phyloP scores from a whole-genome alignment of 768 basidiomycete species.

The Gelatoporia subvermispora region DNA sequence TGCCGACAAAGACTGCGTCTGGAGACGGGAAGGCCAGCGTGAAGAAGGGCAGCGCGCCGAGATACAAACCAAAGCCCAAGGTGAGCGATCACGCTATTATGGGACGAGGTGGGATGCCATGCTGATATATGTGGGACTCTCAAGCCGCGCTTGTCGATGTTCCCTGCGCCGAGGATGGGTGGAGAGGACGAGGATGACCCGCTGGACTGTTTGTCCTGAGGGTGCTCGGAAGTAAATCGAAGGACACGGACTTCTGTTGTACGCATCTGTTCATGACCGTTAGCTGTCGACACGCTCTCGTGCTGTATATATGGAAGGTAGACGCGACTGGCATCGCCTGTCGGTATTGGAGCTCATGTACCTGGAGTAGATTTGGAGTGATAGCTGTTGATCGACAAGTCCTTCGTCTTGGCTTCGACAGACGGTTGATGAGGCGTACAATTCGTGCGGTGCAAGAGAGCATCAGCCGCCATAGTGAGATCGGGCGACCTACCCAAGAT shows the following conservation, averaged over 20 bases:
- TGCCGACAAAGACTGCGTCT: not conserved
- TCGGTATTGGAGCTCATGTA: too few species aligned
- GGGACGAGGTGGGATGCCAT: too few species aligned
- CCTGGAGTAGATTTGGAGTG: too few species aligned
- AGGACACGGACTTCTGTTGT: not conserved
- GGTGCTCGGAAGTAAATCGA: too few species aligned
- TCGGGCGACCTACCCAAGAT: too few species aligned
- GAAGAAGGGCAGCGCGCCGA: conserved; percentile 1
- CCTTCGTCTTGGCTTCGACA: too few species aligned
- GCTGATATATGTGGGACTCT: not conserved
- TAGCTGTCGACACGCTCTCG: conserved; percentile 2
- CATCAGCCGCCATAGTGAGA: too few species aligned
- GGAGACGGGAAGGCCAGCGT: not conserved
- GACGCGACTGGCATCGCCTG: not conserved
- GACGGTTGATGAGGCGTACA: too few species aligned
- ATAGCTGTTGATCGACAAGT: too few species aligned
- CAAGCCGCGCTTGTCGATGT: conserved; percentile 21
- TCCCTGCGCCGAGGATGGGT: conserved; percentile 13
- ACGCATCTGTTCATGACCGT: not conserved
- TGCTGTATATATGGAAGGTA: too few species aligned
- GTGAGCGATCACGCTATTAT: not conserved
- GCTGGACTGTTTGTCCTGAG: conserved; percentile 19
- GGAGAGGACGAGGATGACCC: conserved; percentile 17
- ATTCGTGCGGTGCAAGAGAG: too few species aligned
- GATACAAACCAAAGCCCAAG: conserved; percentile 9